Conservation (phyloP, 805 yeast genomes). For the Saccharomycopsis microspora region DNA sequence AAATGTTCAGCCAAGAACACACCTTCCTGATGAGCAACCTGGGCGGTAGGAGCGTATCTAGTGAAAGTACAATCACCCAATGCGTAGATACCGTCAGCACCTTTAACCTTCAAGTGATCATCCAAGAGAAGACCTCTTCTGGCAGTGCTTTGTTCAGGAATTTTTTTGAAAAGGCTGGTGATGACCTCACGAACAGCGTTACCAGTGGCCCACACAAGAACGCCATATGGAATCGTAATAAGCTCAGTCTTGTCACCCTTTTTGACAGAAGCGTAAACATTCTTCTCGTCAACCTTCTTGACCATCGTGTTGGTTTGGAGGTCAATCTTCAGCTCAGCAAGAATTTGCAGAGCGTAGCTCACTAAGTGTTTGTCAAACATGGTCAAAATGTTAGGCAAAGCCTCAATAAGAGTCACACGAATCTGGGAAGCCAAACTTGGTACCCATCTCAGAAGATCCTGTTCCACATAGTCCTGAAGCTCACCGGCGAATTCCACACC, state of each 20-base stretch:
- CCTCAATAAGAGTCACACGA: slow-evolving; percentile 79
- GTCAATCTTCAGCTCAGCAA: slow-evolving; percentile 56
- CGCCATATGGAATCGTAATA: slow-evolving; percentile 73
- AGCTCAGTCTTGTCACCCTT: slow-evolving; percentile 42
- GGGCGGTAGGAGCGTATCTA: slow-evolving; percentile 91
- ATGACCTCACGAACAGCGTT: slow-evolving; percentile 78
- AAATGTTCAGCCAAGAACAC: slow-evolving; percentile 65
- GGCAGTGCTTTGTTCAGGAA: slow-evolving; percentile 72
- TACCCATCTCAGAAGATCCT: slow-evolving; percentile 81
- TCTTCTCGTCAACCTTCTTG: slow-evolving; percentile 63
- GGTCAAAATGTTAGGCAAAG: slow-evolving; percentile 76
- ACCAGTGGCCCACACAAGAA: slow-evolving; percentile 97
- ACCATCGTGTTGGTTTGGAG: slow-evolving; percentile 82
- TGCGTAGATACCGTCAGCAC: slow-evolving; percentile 72
- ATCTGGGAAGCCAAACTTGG: slow-evolving; percentile 78
- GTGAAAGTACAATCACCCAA: slow-evolving; percentile 89
- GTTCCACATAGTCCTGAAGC: slow-evolving; percentile 85
- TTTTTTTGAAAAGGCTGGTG: slow-evolving; percentile 48
- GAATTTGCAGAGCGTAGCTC: slow-evolving; percentile 70
- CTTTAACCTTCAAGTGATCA: slow-evolving; percentile 72
- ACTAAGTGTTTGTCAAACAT: slow-evolving; percentile 61
- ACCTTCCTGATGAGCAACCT: slow-evolving; percentile 95
- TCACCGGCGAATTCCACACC: slow-evolving; percentile 98
- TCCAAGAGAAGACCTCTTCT: slow-evolving; percentile 85
- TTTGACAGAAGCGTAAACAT: slow-evolving; percentile 61